Base-by-base conservation (phyloP, 148 eudicot genomes). In the Tetragonia tetragonoides region DNA sequence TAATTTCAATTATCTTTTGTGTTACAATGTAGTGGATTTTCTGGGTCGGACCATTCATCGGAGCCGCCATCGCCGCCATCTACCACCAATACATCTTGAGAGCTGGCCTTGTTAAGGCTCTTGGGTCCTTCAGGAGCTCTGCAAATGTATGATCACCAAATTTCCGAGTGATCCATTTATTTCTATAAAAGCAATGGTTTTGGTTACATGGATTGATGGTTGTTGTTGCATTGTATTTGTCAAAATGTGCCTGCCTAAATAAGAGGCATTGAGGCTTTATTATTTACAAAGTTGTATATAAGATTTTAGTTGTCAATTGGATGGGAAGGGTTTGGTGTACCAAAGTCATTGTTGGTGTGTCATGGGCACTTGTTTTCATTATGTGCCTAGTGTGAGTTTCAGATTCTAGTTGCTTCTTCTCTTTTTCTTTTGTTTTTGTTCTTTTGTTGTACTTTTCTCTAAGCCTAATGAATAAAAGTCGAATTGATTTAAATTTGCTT, bases 21-120 rank as follows among this genome's bases (percentile, higher is more conserved):
- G 2, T 71, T 7, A 21, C 23, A 61, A 71, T 84, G 75, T 66
- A 88, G 88, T 86, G 90, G 90, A 80, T 88, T 10, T 88, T 88
- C 73, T 88, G 88, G 90, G 88, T 84, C 3, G 90, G 90, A 66
- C 90, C 90, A 18, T 77, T 88, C 70, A 82, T 86, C 12, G 90
- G 90, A 12, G 90, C 90, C 14, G 86, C 86, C 46, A 80, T 86
- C 16, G 90, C 90, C 0, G 90, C 90, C 9, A 63, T 88, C 66
- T 88, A 88, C 82, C 88, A 88, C 80, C 86, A 82, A 51, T 86
- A 62, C 57, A 71, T 88, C 23, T 63, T 87, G 69, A 72, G 90
- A 49, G 86, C 86, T 12, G 83, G 82, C 14, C 71, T 82, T 7
- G 87, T 76, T 0, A 86, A 86, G 74, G 90, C 83, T 53, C 81